Evolutionary conservation across 2,329 filamentous ascomycete species (phyloP).

Genomic region (Fusarium continuum): DNA sequence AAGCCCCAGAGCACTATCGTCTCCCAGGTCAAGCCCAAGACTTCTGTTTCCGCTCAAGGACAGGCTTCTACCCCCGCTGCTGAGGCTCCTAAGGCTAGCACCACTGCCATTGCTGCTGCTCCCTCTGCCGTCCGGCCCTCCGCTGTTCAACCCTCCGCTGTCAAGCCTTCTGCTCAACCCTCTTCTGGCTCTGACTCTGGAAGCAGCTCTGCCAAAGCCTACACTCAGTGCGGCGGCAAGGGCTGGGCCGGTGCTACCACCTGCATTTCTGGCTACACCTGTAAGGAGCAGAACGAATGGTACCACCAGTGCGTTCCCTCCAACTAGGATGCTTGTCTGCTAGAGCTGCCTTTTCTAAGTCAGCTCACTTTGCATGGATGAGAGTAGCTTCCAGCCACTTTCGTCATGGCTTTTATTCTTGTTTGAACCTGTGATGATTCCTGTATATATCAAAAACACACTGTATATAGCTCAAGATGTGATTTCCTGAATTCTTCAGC

Average conservation of each 20-base stretch:
- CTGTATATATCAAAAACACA: background rate
- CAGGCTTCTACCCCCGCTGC: background rate
- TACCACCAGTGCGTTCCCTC: constrained; percentile 51
- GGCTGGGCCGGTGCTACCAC: constrained; percentile 53
- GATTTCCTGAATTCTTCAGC: too few relatives aligned
- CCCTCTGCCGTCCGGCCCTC: background rate
- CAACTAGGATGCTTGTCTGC: background rate
- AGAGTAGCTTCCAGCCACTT: background rate
- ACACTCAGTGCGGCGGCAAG: constrained; percentile 54
- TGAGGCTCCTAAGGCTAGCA: background rate
- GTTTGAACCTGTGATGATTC: background rate
- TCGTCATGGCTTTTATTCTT: background rate
- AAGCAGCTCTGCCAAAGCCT: background rate
- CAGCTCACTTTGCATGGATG: background rate
- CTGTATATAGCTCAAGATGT: background rate
- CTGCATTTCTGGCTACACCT: constrained; percentile 53
- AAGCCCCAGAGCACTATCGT: constrained; percentile 12
- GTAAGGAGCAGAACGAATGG: constrained; percentile 49
- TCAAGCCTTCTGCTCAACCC: background rate
- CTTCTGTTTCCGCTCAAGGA: background rate
- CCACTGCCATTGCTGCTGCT: background rate
- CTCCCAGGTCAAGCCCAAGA: constrained; percentile 6
- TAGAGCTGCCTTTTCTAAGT: background rate
- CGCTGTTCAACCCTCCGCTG: background rate
- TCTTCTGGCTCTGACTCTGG: background rate